A percentile compares a stretch with the other conserved stretches of the same genome.
phyloP scores from a whole-genome alignment of 139 green algal genomes.

The Coccomyxa sp. region DNA sequence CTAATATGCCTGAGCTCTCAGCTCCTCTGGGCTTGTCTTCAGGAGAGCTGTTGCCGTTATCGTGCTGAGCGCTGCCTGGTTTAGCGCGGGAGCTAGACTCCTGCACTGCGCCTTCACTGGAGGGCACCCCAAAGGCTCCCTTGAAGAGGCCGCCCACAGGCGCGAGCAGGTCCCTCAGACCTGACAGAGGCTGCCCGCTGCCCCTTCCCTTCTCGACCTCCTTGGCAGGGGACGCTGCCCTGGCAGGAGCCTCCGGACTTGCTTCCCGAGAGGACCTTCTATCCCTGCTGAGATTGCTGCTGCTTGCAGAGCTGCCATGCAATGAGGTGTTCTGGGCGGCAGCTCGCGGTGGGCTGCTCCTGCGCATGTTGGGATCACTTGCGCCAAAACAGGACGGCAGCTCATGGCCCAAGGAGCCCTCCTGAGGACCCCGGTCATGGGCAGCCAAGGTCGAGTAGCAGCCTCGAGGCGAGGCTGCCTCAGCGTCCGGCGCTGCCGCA shows the following conservation, averaged over 20 bases:
- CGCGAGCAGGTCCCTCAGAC: not conserved
- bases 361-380: no score
- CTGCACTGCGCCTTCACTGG: not conserved
- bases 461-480: no score
- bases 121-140: not conserved
- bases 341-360: not conserved
- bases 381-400: not conserved
- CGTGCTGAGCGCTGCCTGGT: not conserved
- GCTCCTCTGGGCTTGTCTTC: not conserved
- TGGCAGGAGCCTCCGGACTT: not conserved
- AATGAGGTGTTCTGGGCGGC: not conserved
- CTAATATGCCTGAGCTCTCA: not conserved
- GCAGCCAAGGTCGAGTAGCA: no score
- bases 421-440: not conserved
- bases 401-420: not conserved
- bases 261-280: not conserved
- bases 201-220: no score
- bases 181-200: no score
- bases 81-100: not conserved
- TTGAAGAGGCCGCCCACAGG: not conserved
- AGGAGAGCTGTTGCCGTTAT: not conserved
- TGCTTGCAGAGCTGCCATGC: not conserved
- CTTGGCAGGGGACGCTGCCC: not conserved
- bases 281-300: no score
- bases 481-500: no score